A percentile compares a stretch with the other conserved stretches of the same genome.
Evolutionary conservation across 495 filamentous ascomycete species (phyloP).

Genomic region (Aspergillus sparsus): DNA sequence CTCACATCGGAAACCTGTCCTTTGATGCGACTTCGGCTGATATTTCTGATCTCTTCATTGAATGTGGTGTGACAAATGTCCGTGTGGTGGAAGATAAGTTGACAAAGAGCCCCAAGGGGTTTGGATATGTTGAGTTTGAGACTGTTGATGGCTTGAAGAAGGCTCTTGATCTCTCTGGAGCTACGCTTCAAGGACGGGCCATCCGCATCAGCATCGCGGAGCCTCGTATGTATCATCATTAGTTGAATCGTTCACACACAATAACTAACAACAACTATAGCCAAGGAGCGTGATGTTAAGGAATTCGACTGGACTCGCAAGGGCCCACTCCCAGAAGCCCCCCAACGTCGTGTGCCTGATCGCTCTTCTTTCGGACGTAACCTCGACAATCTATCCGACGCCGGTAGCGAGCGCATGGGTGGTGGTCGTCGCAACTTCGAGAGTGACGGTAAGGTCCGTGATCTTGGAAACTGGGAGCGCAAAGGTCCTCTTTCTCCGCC

Average conservation of each 20-base stretch:
- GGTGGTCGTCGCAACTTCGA: conserved; percentile 57
- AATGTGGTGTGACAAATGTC: conserved; percentile 82
- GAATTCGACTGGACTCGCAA: conserved; percentile 81
- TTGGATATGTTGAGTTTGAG: conserved; percentile 94
- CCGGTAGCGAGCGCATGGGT: conserved; percentile 51
- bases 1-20: conserved; percentile 93
- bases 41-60: conserved; percentile 80
- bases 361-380: conserved; percentile 50
- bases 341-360: conserved; percentile 51
- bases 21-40: conserved; percentile 84
- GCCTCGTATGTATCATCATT: conserved; percentile 63
- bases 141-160: conserved; percentile 87
- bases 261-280: conserved; percentile 50
- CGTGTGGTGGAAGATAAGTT: conserved; percentile 95
- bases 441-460: conserved; percentile 80
- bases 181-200: conserved; percentile 78
- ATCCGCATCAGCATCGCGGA: conserved; percentile 87
- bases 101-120: conserved; percentile 90
- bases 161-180: conserved; percentile 78
- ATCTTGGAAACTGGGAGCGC: conserved; percentile 93
- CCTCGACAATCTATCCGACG: conserved; percentile 54
- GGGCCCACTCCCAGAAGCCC: conserved; percentile 79
- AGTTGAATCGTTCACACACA: conserved; percentile 6
- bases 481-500: conserved; percentile 86
- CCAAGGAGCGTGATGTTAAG: conserved; percentile 63